Base-by-base conservation (phyloP, 176 grass and related monocot genomes). In the Triticum urartu region DNA sequence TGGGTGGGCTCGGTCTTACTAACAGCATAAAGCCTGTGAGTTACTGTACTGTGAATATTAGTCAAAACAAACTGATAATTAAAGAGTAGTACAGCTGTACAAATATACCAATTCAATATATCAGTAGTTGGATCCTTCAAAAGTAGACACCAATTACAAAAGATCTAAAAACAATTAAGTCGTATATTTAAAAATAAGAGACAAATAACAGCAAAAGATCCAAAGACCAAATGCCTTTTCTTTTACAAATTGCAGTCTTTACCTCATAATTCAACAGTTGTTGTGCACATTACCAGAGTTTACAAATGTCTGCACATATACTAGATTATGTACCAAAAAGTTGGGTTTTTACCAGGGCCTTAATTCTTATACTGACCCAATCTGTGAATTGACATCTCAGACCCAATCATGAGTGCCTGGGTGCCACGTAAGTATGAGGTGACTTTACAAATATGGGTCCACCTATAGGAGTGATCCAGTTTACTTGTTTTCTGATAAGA, bases 81-180 rank as follows among this genome's bases (percentile, higher is more conserved):
- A 34, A 61, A 50, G 26, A 48, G 26, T 62, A 74, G 40, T 26
- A 74, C n/a, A 47, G 18, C 9, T 52, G 40, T 45, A 74, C 39
- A 26, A 50, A 75, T 52, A 11, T 38, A 89, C 47, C 62, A 76
- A 48, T 77, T 35, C 58, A 86, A 36, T 7, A 25, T 68, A 48
- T 30, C 28, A 80, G 38, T 2, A 18, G 77, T 9, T 68, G 8
- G 25, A 81, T 67, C 81, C 20, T 61, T 86, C 59, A 12, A 84
- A 42, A 45, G 36, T 45, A 74, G 59, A 20, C 10, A 45, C 69
- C 15, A 64, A 26, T 18, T 78, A 35, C 15, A 21, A 66, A 47
- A 6, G 12, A 4, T 30, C 50, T 56, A 18, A 39, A 69, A 50
- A 17, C 9, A 52, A 32, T 59, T 0, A 56, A 38, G 22, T 30